Evolutionary conservation across 352 stramenopile genomes (phyloP), one percentile per base, ranked within the genome.

Genomic region (Globisporangium solare): DNA sequence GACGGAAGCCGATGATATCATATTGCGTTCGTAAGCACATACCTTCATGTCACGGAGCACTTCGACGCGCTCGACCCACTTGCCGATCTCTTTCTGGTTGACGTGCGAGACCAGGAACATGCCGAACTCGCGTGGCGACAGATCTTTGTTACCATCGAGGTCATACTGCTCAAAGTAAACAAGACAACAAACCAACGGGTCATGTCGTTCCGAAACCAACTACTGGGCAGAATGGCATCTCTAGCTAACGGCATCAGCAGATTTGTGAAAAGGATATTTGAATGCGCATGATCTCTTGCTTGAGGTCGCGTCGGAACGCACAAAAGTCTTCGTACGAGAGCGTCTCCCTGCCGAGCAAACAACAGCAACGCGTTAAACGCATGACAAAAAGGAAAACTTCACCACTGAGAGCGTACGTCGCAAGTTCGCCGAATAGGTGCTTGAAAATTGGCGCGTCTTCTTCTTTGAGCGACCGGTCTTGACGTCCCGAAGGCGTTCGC

Each of bases 111-210:
- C 72, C 51, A 95, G 71, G 53, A 94, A 95, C 82, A 94, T 92
- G 52, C 73, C 86, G 55, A 95, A 95, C 41, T 95, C 86, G 20
- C 79, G 73, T 27, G 83, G 82, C 12, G 82, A 95, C 11, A 95
- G 70, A 10, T 80, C 75, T 43, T 80, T 90, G 70, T 87, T 87
- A 27, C 73, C 74, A 60, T 95, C 83, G 10, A 92, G 63, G 58
- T 94, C 86, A 76, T 92, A 95, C 68, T 95, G 83, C 68, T 92
- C 83, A 75, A 95, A 95, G 78, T 94, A 78, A 71, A 74, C 21
- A 54, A 39, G 24, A 10, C 14, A 39, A 18, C 27, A 35, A 35
- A 35, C 27, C 27, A 35, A 35, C 27, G 27, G 27, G 7, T 8
- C 27, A 35, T 35, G 27, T 35, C 27, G 27, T 8, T 35, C 7